A percentile compares a stretch with the other conserved stretches of the same genome.
These are phyloP conservation scores for Fusarium sp. DNA, from an alignment of 2,329 filamentous ascomycete species.

Conservation along the genomic window DNA sequence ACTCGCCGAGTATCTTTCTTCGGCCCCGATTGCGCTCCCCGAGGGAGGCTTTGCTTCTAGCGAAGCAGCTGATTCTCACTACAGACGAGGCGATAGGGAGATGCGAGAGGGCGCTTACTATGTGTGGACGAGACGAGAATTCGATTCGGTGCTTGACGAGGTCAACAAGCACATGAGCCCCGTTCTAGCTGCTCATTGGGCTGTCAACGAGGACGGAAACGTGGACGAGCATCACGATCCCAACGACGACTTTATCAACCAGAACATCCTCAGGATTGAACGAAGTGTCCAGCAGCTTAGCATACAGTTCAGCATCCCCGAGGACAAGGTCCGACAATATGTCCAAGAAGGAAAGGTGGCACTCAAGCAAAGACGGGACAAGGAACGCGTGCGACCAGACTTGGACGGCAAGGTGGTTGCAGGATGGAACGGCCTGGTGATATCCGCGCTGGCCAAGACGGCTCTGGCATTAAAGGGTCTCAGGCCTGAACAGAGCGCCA, in stretches of 20 bases:
- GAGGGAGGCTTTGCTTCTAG: conserved; percentile 86
- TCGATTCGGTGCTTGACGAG: conserved; percentile 75
- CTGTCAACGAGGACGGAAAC: conserved; percentile 86
- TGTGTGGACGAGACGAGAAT: conserved; percentile 90
- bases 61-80: conserved; percentile 89
- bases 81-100: conserved; percentile 78
- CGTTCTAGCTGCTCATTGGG: conserved; percentile 86
- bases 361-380: conserved; percentile 78
- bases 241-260: conserved; percentile 93
- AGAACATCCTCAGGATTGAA: conserved; percentile 85
- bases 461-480: conserved; percentile 74
- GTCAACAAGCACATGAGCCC: conserved; percentile 70
- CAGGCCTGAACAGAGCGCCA: conserved; percentile 66
- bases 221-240: conserved; percentile 85
- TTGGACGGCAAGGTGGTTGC: conserved; percentile 91
- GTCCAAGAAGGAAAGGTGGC: conserved; percentile 76
- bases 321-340: conserved; percentile 75
- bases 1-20: conserved; percentile 87
- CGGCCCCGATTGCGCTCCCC: conserved; percentile 72
- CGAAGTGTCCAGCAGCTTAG: conserved; percentile 77
- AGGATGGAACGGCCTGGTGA: conserved; percentile 89
- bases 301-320: conserved; percentile 78
- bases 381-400: conserved; percentile 79
- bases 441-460: conserved; percentile 83
- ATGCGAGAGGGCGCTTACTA: conserved; percentile 95